These are phyloP conservation scores for Penicillium sp. DNA, from an alignment of 2,329 filamentous ascomycete genomes.

Conservation along the genomic window DNA sequence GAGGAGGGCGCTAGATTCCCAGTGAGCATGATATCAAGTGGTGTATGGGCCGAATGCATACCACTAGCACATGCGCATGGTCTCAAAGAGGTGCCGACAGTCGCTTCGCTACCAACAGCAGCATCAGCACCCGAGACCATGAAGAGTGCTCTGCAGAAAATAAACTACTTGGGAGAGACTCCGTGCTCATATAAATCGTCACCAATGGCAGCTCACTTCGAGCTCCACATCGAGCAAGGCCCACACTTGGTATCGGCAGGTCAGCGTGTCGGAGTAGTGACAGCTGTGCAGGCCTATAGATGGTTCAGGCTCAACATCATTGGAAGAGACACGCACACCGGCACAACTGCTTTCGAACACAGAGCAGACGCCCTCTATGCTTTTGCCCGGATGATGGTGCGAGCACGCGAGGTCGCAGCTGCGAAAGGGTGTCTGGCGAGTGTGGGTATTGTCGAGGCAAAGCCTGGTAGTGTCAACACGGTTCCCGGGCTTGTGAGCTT, in stretches of 20 bases:
- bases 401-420: conserved; percentile 64
- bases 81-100: conserved; percentile 60
- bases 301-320: conserved; percentile 70
- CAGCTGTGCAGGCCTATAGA: conserved; percentile 72
- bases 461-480: conserved; percentile 72
- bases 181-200: conserved; percentile 58
- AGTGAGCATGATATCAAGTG: conserved; percentile 69
- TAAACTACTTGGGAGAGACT: conserved; percentile 64
- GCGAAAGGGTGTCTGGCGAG: conserved; percentile 63
- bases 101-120: conserved; percentile 43
- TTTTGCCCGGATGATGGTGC: conserved; percentile 67
- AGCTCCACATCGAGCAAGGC: conserved; percentile 82
- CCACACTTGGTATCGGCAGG: conserved; percentile 68
- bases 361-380: conserved; percentile 69
- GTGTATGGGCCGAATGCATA: conserved; percentile 70
- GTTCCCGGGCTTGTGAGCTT: conserved; percentile 69
- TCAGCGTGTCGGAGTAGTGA: conserved; percentile 69
- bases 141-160: conserved; percentile 69
- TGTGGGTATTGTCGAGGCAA: conserved; percentile 68
- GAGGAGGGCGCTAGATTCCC: conserved; percentile 81
- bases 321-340: conserved; percentile 72
- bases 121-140: conserved; percentile 62
- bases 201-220: conserved; percentile 73
- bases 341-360: conserved; percentile 68
- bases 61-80: conserved; percentile 62